A percentile compares a stretch with the other conserved stretches of the same genome.
Evolutionary conservation across 495 filamentous ascomycete genomes (phyloP).

Genomic region (Hyaloscypha bicolor): DNA sequence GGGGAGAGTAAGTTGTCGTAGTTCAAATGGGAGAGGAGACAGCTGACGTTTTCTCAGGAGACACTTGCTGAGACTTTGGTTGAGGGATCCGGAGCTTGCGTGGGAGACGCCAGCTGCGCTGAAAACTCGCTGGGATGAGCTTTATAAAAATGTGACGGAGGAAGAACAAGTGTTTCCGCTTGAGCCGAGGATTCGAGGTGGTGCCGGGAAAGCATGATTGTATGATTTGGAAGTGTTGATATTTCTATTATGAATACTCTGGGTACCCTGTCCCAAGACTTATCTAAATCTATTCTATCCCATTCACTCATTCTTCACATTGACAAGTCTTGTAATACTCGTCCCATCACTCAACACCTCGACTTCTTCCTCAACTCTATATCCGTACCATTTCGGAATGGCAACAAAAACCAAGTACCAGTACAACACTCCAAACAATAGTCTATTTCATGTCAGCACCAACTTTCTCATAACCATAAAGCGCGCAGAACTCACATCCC

Average conservation of each 20-base stretch:
- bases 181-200: slow-evolving; percentile 44
- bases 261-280: too few species aligned
- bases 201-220: slow-evolving; percentile 10
- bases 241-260: too few species aligned
- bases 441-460: slow-evolving; percentile 38
- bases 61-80: slow-evolving; percentile 60
- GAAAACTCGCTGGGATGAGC: slow-evolving; percentile 49
- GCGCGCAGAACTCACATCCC: slow-evolving; percentile 57
- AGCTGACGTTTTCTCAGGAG: slow-evolving; percentile 43
- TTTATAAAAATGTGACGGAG: slow-evolving; percentile 53
- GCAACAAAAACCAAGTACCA: slow-evolving; percentile 72
- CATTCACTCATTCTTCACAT: slow-evolving; percentile 33
- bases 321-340: slow-evolving; percentile 57
- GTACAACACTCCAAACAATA: slow-evolving; percentile 64
- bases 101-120: slow-evolving; percentile 55
- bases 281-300: too few species aligned
- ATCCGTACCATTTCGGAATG: slow-evolving; percentile 59
- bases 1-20: slow-evolving; percentile 45
- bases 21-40: background rate
- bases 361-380: slow-evolving; percentile 60
- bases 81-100: slow-evolving; percentile 57
- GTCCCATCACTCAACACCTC: slow-evolving; percentile 63
- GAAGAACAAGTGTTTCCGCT: slow-evolving; percentile 56
- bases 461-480: background rate
- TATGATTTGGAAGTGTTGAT: too few species aligned